Conservation (phyloP, 2,329 filamentous ascomycete species). For the Curvularia verruculosa region DNA sequence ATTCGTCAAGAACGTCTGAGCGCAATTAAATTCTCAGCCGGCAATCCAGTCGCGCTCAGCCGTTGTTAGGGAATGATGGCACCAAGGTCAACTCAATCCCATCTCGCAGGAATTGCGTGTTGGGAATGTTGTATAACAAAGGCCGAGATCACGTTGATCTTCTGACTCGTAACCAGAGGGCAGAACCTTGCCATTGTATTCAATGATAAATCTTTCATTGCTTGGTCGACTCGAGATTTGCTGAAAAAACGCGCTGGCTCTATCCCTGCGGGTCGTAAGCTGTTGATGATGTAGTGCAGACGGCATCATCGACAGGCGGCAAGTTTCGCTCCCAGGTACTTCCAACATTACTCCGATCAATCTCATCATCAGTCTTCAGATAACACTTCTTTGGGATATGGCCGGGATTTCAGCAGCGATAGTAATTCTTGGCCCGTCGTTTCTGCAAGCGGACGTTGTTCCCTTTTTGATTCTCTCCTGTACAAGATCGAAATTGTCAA, state of each 20-base stretch:
- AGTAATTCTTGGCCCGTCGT: background rate
- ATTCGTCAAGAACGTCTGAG: conserved; percentile 8
- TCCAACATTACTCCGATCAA: too few relatives aligned
- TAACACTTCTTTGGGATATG: conserved; percentile 1
- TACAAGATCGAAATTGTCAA: background rate
- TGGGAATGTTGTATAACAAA: conserved; percentile 20
- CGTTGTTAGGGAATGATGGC: conserved; percentile 18
- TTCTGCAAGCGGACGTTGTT: background rate
- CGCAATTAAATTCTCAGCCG: background rate
- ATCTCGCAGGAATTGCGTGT: conserved; percentile 16
- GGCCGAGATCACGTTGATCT: conserved; percentile 12
- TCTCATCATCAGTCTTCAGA: too few relatives aligned
- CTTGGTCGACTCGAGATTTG: background rate
- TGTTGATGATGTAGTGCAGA: background rate
- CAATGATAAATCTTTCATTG: conserved; percentile 3
- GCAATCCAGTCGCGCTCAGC: conserved; percentile 15
- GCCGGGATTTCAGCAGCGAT: background rate
- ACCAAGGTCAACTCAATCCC: conserved; percentile 18
- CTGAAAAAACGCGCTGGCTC: background rate
- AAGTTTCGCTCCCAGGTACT: too few relatives aligned
- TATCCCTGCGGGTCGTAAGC: conserved; percentile 16
- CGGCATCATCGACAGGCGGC: too few relatives aligned
- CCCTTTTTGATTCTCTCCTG: background rate
- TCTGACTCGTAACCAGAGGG: conserved; percentile 12
- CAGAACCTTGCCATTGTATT: conserved; percentile 11